Evolutionary conservation across 2,329 filamentous ascomycete species (phyloP).

Genomic region (Diplodia intermedia): DNA sequence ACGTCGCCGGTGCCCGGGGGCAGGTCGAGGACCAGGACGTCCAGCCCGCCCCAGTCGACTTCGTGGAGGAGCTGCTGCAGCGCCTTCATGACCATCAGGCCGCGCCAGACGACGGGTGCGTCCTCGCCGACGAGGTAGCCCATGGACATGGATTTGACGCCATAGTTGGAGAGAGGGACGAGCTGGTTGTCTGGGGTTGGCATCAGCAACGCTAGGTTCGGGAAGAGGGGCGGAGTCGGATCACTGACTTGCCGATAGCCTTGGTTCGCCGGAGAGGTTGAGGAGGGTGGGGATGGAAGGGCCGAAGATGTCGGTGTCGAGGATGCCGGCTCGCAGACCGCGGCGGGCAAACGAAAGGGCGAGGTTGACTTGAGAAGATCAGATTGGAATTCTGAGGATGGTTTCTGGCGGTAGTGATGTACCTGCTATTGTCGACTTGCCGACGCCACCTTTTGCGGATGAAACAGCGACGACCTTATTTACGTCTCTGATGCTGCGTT

Average conservation of each 20-base stretch:
- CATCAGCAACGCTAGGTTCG: not conserved
- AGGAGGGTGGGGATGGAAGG: slow-evolving; percentile 92
- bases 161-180: slow-evolving; percentile 89
- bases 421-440: slow-evolving; percentile 93
- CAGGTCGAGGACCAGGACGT: slow-evolving; percentile 87
- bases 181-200: slow-evolving; percentile 72
- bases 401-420: not conserved
- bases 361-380: slow-evolving; percentile 66
- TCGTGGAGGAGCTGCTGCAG: slow-evolving; percentile 94
- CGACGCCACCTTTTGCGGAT: slow-evolving; percentile 97
- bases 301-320: slow-evolving; percentile 97
- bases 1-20: slow-evolving; percentile 96
- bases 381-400: not conserved
- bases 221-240: not conserved
- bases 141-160: slow-evolving; percentile 98
- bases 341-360: slow-evolving; percentile 83
- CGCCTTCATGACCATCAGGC: slow-evolving; percentile 97
- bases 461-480: slow-evolving; percentile 95
- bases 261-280: slow-evolving; percentile 78
- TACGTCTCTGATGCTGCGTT: slow-evolving; percentile 81
- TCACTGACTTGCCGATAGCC: slow-evolving; percentile 72
- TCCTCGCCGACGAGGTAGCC: slow-evolving; percentile 84
- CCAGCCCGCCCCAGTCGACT: slow-evolving; percentile 89
- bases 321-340: slow-evolving; percentile 82
- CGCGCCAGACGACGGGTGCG: slow-evolving; percentile 91